These are phyloP conservation scores for Globisporangium barbulae DNA, from an alignment of 352 stramenopile genomes.

Conservation along the genomic window DNA sequence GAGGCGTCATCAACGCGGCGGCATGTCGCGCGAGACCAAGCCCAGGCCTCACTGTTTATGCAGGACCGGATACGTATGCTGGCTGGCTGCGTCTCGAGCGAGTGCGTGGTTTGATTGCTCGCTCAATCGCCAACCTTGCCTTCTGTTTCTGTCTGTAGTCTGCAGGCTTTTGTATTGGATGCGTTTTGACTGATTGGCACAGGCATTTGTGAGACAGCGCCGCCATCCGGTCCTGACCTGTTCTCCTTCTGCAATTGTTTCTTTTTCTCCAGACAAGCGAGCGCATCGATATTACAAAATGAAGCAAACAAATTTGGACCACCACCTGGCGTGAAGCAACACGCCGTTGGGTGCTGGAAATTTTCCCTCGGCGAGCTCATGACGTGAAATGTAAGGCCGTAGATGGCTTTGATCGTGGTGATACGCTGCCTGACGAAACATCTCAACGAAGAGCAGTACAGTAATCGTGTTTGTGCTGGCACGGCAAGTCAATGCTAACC, in stretches of 20 bases:
- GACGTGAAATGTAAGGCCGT: background rate
- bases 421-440: background rate
- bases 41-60: background rate
- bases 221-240: background rate
- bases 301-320: background rate
- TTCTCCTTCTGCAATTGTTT: background rate
- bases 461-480: background rate
- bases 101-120: conserved; percentile 2
- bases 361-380: background rate
- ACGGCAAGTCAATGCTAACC: background rate
- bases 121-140: background rate
- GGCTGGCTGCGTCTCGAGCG: too few relatives aligned
- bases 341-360: background rate
- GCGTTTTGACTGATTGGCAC: background rate
- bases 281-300: background rate
- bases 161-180: background rate
- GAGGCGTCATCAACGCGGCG: background rate
- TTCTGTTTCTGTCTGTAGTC: background rate
- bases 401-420: background rate
- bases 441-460: background rate
- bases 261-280: background rate
- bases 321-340: background rate
- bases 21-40: background rate
- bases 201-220: conserved; percentile 1
- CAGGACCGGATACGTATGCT: background rate